phyloP scores from a whole-genome alignment of 768 basidiomycete species.

The Cystofilobasidium ferigula region DNA sequence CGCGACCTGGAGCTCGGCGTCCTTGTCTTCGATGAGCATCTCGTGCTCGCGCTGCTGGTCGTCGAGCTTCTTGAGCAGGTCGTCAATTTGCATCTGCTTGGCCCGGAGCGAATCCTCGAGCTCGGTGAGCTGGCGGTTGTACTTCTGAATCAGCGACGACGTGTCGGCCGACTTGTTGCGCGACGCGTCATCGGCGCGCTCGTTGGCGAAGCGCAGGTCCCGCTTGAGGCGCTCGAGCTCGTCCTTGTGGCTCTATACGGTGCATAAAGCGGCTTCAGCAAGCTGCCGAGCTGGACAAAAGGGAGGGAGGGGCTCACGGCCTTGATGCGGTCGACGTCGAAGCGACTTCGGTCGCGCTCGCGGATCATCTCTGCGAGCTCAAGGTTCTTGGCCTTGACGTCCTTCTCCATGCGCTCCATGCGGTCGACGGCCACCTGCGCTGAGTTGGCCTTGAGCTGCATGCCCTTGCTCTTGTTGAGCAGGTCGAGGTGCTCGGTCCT shows the following conservation, averaged over 20 bases:
- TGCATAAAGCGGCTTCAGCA: conserved; percentile 4
- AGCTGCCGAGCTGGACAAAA: background rate
- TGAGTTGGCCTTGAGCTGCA: conserved; percentile 95
- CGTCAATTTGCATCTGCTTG: conserved; percentile 95
- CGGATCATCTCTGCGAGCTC: conserved; percentile 98
- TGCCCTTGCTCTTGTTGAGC: conserved; percentile 89
- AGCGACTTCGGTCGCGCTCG: conserved; percentile 88
- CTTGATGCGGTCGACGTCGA: conserved; percentile 88
- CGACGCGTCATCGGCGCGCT: conserved; percentile 88
- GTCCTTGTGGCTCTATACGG: conserved; percentile 69
- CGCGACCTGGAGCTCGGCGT: conserved; percentile 87
- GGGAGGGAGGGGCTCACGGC: conserved; percentile 41
- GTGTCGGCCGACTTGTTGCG: conserved; percentile 89
- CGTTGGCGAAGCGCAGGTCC: conserved; percentile 87
- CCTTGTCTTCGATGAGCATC: conserved; percentile 81
- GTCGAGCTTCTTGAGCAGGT: conserved; percentile 70
- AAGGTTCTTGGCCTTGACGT: conserved; percentile 95
- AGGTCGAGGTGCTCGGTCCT: conserved; percentile 95
- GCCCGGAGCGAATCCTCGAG: conserved; percentile 93
- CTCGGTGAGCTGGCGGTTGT: conserved; percentile 89
- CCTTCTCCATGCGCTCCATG: conserved; percentile 98
- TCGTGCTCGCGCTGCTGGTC: conserved; percentile 64
- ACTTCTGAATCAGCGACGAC: conserved; percentile 72
- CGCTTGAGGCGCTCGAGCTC: conserved; percentile 84
- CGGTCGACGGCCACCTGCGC: conserved; percentile 95